Conservation (phyloP, 164 flowering plant genomes). For the Berberis thunbergii region DNA sequence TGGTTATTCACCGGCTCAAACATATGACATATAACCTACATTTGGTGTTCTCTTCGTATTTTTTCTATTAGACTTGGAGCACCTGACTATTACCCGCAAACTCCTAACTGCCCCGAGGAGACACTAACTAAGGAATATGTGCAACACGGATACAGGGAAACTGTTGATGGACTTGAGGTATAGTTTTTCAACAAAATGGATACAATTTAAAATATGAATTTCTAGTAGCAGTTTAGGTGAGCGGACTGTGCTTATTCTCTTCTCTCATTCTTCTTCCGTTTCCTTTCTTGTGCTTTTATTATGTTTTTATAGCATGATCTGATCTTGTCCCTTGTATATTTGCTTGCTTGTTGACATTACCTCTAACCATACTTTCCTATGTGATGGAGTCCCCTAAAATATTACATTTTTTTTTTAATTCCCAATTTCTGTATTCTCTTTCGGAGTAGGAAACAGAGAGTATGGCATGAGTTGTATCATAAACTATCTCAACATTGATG, state of each 20-base stretch:
- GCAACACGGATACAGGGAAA: constrained; percentile 81
- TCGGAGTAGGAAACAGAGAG: too few species aligned
- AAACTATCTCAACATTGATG: too few species aligned
- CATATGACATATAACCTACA: too few species aligned
- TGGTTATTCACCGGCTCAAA: not conserved
- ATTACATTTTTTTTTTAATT: too few species aligned
- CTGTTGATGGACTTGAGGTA: constrained; percentile 96
- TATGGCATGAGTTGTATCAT: too few species aligned
- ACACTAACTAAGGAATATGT: constrained; percentile 80
- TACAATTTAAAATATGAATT: not conserved
- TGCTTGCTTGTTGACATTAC: too few species aligned
- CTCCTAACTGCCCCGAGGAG: constrained; percentile 87
- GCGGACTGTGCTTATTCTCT: not conserved
- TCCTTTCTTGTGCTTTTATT: not conserved
- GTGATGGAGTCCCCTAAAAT: too few species aligned
- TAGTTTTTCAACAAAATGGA: not conserved
- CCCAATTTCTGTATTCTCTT: too few species aligned
- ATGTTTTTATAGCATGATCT: not conserved
- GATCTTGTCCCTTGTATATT: too few species aligned
- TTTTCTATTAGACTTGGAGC: constrained; percentile 69
- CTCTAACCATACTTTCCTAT: too few species aligned
- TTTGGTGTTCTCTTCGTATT: not conserved
- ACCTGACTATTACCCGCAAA: constrained; percentile 86
- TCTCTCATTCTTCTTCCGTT: too few species aligned
- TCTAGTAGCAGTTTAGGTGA: not conserved